Percentiles rank a stretch among this genome's conserved stretches.
Evolutionary conservation across 805 yeast species (phyloP).

Genomic region (Brettanomyces naardenensis): DNA sequence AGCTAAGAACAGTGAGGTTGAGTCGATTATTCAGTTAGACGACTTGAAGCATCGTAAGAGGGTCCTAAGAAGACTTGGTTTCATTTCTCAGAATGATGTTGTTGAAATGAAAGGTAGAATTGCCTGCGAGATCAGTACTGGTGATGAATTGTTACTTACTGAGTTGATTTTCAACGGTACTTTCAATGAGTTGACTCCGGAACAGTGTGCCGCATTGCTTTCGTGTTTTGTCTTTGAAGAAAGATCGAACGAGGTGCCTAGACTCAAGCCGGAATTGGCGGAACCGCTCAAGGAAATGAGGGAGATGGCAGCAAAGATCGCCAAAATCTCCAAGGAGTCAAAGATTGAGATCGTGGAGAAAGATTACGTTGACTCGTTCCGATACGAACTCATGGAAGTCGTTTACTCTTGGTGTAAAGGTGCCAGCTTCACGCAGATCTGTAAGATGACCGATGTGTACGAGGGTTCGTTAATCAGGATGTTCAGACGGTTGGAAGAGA

Average conservation of each 20-base stretch:
- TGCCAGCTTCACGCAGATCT: slow-evolving; percentile 90
- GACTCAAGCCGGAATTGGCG: slow-evolving; percentile 81
- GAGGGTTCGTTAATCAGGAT: slow-evolving; percentile 94
- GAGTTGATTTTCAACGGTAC: slow-evolving; percentile 94
- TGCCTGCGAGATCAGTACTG: slow-evolving; percentile 92
- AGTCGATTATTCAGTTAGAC: slow-evolving; percentile 88
- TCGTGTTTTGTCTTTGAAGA: slow-evolving; percentile 98
- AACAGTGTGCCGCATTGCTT: slow-evolving; percentile 84
- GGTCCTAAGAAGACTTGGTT: slow-evolving; percentile 86
- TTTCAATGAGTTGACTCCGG: slow-evolving; percentile 79
- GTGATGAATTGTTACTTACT: slow-evolving; percentile 78
- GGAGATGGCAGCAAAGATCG: slow-evolving; percentile 86
- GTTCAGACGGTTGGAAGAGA: slow-evolving; percentile 90
- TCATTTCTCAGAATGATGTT: slow-evolving; percentile 78
- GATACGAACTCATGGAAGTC: slow-evolving; percentile 94
- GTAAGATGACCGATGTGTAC: slow-evolving; percentile 98
- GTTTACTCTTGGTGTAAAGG: slow-evolving; percentile 96
- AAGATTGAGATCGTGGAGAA: slow-evolving; percentile 86
- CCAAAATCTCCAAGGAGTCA: slow-evolving; percentile 82
- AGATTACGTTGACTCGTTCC: slow-evolving; percentile 86
- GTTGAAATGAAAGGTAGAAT: slow-evolving; percentile 89
- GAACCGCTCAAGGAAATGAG: slow-evolving; percentile 85
- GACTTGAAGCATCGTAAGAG: slow-evolving; percentile 90
- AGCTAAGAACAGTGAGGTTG: slow-evolving; percentile 70
- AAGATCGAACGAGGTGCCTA: slow-evolving; percentile 80